phyloP scores from a whole-genome alignment of 257 asterid species.

The Solanum chmielewskii region DNA sequence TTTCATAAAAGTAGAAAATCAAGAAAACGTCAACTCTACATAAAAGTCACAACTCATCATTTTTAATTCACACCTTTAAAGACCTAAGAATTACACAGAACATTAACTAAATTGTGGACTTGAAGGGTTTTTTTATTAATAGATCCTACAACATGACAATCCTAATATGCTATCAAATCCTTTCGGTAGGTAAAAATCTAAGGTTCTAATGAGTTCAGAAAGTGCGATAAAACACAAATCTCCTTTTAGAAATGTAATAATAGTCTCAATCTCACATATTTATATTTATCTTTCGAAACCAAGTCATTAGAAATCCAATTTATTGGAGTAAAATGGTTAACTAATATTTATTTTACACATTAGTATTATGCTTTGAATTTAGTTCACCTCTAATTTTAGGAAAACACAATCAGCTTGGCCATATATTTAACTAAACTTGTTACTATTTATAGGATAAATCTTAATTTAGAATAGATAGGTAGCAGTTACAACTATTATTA shows the following conservation, averaged over 20 bases:
- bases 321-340: background rate
- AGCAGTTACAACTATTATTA: background rate
- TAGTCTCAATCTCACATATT: background rate
- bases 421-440: no score
- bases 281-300: background rate
- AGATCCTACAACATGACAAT: background rate
- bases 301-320: background rate
- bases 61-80: no score
- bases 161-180: background rate
- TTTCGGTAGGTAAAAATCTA: background rate
- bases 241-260: background rate
- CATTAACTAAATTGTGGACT: background rate
- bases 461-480: background rate
- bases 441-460: no score
- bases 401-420: no score
- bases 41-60: no score
- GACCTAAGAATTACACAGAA: no score
- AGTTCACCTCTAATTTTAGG: no score
- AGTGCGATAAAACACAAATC: background rate
- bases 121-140: background rate
- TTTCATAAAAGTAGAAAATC: no score
- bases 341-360: background rate
- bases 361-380: no score
- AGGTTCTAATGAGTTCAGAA: background rate
- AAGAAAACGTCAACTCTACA: no score